Base-by-base conservation (phyloP, 208 protist genomes). In the Zelonia costaricensis region DNA sequence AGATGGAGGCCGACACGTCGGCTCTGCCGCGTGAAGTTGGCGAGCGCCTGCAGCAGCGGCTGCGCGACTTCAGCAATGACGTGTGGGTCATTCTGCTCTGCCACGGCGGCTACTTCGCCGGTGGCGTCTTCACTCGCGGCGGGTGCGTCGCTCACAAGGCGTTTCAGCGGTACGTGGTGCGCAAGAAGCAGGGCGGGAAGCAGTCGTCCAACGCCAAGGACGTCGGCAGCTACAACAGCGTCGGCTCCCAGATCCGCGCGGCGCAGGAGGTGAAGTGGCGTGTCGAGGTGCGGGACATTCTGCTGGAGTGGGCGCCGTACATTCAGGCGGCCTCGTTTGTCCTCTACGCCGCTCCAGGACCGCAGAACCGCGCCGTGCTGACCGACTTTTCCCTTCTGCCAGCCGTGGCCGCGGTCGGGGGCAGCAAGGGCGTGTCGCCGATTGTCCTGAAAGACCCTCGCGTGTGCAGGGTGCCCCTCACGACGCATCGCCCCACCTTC, bases 161-260 rank as follows among this genome's bases (percentile, higher is more conserved):
- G 0, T 96, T 95, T 40, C 85, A 93, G 68, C 80, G 91, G n/a
- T 97, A 97, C 57, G 86, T 95, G 4, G 84, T 93, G 52, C 84
- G 92, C 23, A 97, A 97, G 56, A 97, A 97, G 67, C 92, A 97
- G 67, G 92, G 92, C 18, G 88, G 90, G 25, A 89, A 91, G 60
- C 92, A 97, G 66, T 92, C 88, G 1, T 88, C 68, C 15, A 84
- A 86, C 54, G 85, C 88, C 16, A 91, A 91, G 69, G 86, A 95
- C 44, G 68, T 60, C 4, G 74, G 77, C 16, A 88, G 80, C 45
- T 94, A 85, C 59, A 76, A 84, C 61, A 93, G 86, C 43, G 75
- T 86, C 7, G 92, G 92, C 16, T 93, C 88, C 0, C 78, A 88
- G 60, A 95, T 97, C 27, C 81, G 92, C n/a, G 75, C 79, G 13